A percentile compares a stretch with the other conserved stretches of the same genome.
phyloP scores from a whole-genome alignment of 2,329 filamentous ascomycete genomes.

The Endoconidiophora polonica region DNA sequence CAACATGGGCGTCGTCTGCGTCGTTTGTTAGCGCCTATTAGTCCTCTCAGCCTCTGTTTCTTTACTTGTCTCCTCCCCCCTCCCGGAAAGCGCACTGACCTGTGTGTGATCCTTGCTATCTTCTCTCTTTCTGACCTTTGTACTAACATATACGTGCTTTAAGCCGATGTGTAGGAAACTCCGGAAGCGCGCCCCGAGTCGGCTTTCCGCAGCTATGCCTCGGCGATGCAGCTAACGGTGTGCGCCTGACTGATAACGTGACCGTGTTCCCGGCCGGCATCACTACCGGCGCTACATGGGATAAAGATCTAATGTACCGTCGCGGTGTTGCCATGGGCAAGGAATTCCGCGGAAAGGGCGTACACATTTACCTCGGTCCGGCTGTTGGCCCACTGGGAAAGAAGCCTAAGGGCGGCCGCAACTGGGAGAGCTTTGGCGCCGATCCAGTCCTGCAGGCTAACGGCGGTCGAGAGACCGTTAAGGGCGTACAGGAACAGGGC shows the following conservation, averaged over 20 bases:
- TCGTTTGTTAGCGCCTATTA: no score
- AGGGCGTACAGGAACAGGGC: constrained; percentile 44
- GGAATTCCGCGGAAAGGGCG: constrained; percentile 57
- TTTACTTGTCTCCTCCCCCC: no score
- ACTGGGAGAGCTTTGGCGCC: constrained; percentile 58
- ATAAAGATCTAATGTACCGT: constrained; percentile 53
- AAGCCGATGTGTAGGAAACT: constrained; percentile 58
- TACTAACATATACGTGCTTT: not conserved
- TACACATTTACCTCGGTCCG: constrained; percentile 55
- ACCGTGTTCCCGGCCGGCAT: constrained; percentile 71
- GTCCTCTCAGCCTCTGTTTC: no score
- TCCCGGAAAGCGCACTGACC: no score
- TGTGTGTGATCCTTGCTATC: no score
- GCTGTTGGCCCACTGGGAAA: constrained; percentile 54
- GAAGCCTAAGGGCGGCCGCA: constrained; percentile 55
- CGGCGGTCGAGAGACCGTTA: constrained; percentile 62
- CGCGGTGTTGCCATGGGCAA: constrained; percentile 51
- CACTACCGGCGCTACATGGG: constrained; percentile 57
- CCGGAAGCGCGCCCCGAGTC: constrained; percentile 51
- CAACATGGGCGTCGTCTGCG: no score
- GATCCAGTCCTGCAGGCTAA: constrained; percentile 62
- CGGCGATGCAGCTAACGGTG: constrained; percentile 54
- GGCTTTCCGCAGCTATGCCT: constrained; percentile 58
- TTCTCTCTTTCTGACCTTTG: not conserved
- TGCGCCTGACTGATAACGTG: constrained; percentile 56